Evolutionary conservation across 805 yeast species (phyloP).

Genomic region (Hagleromyces aurorensis): DNA sequence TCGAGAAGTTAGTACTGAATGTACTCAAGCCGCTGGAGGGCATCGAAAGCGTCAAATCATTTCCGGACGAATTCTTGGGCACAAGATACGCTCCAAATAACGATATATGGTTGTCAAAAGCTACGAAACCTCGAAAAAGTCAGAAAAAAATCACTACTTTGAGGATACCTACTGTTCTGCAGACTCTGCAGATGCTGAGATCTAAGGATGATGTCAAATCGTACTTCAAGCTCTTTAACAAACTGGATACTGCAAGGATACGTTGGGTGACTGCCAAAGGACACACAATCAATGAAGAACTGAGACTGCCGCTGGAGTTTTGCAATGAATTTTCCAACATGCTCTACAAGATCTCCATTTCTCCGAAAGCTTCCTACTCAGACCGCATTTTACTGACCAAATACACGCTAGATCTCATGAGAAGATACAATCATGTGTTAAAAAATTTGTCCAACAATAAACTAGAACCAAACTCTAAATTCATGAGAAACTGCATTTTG

Average conservation of each 20-base stretch:
- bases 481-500: slow-evolving; percentile 13
- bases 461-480: slow-evolving; percentile 6
- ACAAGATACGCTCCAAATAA: too few species aligned
- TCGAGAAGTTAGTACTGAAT: too few species aligned
- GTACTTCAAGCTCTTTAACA: slow-evolving; percentile 20
- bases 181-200: slow-evolving; percentile 20
- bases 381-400: slow-evolving; percentile 12
- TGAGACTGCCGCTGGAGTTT: slow-evolving; percentile 19
- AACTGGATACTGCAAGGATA: slow-evolving; percentile 14
- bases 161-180: slow-evolving; percentile 16
- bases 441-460: slow-evolving; percentile 5
- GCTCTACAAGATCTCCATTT: slow-evolving; percentile 16
- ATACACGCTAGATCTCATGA: slow-evolving; percentile 15
- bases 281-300: slow-evolving; percentile 2
- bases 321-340: slow-evolving; percentile 22
- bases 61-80: too few species aligned
- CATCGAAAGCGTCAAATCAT: too few species aligned
- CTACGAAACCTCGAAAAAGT: too few species aligned
- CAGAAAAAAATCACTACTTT: too few species aligned
- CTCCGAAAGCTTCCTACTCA: slow-evolving; percentile 2
- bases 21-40: too few species aligned
- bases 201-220: slow-evolving; percentile 9
- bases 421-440: slow-evolving; percentile 6
- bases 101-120: too few species aligned
- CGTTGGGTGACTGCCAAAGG: slow-evolving; percentile 19